Percentiles rank a stretch among this genome's conserved stretches.
Evolutionary conservation across 2,329 filamentous ascomycete genomes (phyloP).

Genomic region (Alternaria dauci): DNA sequence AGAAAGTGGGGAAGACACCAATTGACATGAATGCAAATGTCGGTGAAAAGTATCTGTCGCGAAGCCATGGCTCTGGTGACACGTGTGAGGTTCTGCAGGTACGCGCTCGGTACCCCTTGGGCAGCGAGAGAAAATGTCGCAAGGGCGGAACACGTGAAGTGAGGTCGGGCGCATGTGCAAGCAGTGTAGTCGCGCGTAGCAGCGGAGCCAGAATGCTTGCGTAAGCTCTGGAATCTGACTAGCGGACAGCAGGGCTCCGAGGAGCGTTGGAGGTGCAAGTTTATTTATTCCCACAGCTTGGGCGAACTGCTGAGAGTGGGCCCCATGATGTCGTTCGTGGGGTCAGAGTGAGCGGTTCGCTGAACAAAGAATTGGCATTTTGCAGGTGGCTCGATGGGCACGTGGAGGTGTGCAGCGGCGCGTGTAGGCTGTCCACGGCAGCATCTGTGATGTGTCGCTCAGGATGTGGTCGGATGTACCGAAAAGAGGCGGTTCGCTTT

Average conservation of each 20-base stretch:
- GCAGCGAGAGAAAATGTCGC: slow-evolving; percentile 9
- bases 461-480: not conserved
- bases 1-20: slow-evolving; percentile 1
- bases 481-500: slow-evolving; percentile 5
- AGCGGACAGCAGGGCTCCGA: slow-evolving; percentile 3
- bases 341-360: slow-evolving; percentile 7
- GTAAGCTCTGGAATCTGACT: not conserved
- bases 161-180: not conserved
- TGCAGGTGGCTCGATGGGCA: not conserved
- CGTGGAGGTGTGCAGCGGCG: not conserved
- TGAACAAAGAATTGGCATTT: slow-evolving; percentile 1
- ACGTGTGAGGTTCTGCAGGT: slow-evolving; percentile 5
- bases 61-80: not conserved
- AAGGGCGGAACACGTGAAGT: slow-evolving; percentile 2
- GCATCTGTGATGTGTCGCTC: slow-evolving; percentile 1
- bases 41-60: slow-evolving; percentile 3
- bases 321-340: slow-evolving; percentile 20
- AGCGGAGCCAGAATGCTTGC: slow-evolving; percentile 3
- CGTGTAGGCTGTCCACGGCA: slow-evolving; percentile 1
- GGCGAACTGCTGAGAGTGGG: slow-evolving; percentile 11
- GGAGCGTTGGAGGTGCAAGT: not conserved
- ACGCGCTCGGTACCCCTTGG: slow-evolving; percentile 5
- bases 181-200: not conserved
- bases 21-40: slow-evolving; percentile 8
- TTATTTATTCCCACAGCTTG: slow-evolving; percentile 1